Base-by-base conservation (phyloP, 208 protist genomes). In the Lotmaria passim region DNA sequence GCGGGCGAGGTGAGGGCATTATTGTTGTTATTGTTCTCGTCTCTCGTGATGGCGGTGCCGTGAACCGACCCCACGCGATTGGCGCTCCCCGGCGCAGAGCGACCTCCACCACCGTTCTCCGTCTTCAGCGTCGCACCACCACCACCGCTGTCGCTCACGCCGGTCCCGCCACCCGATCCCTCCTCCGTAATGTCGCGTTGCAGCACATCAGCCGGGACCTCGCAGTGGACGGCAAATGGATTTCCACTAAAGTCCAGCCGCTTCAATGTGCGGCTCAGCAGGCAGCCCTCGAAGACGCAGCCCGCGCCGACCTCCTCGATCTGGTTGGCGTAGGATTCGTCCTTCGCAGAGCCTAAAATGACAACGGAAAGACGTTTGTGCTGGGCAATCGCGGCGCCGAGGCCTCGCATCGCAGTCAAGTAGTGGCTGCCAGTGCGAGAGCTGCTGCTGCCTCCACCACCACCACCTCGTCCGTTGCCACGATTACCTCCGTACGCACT, bases 301-400 rank as follows among this genome's bases (percentile, higher is more conserved):
- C 80, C 81, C n/a, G 83, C 84, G 39, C 81, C 82, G 10, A 66
- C 56, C 17, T 63, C 65, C 41, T 82, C 81, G 68, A 97, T 88
- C 50, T 81, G 72, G 63, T 97, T 97, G 8, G 73, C 78, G 77
- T 96, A 93, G 11, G 84, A 72, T 48, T 96, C 89, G 12, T 83
- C 75, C 33, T 67, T 43, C 1, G 64, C 59, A 19, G 85, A 89
- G 58, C 87, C 88, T 8, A 97, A 69, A 26, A 95, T 89, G 26
- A 97, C 75, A 10, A 83, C 83, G 38, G 82, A 46, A n/a, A 97
- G 79, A 26, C 79, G 70, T 38, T 75, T 83, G 73, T 97, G 90
- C 70, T 79, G 69, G 14, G 84, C 83, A 24, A 97, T 77, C 19
- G 84, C 82, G 63, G 56, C 38, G 39, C 88, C 83, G 11, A 97